These are phyloP conservation scores for Pueraria montana DNA, from an alignment of 306 rosid genomes.

Conservation along the genomic window DNA sequence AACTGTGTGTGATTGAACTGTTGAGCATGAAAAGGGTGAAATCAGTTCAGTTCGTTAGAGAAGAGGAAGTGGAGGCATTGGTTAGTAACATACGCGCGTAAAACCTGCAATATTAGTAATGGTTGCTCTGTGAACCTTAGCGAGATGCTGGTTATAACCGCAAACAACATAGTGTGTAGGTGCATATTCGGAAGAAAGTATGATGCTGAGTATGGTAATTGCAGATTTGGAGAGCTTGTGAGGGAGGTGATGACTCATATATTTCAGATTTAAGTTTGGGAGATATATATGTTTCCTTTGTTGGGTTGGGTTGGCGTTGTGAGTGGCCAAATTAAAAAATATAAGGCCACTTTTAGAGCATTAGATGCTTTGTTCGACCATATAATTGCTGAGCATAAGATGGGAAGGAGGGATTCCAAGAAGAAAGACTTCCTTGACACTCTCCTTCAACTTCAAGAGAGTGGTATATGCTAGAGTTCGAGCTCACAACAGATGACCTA, in stretches of 20 bases:
- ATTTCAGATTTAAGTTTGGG: slow-evolving; percentile 33
- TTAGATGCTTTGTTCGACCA: slow-evolving; percentile 44
- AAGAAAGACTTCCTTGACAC: slow-evolving; percentile 51
- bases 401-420: not conserved
- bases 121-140: slow-evolving; percentile 44
- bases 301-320: slow-evolving; percentile 50
- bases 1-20: slow-evolving; percentile 43
- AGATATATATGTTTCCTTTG: slow-evolving; percentile 48
- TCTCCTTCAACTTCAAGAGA: slow-evolving; percentile 46
- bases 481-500: slow-evolving; percentile 47
- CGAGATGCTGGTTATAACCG: slow-evolving; percentile 37
- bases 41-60: slow-evolving; percentile 29
- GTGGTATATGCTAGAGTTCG: slow-evolving; percentile 32
- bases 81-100: slow-evolving; percentile 35
- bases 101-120: too few species aligned
- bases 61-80: slow-evolving; percentile 42
- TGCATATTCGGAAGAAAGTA: slow-evolving; percentile 42
- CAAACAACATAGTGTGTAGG: slow-evolving; percentile 46
- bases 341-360: slow-evolving; percentile 33
- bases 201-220: slow-evolving; percentile 13
- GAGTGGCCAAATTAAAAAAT: slow-evolving; percentile 27
- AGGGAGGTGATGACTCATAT: slow-evolving; percentile 30
- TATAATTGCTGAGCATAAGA: slow-evolving; percentile 43
- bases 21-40: slow-evolving; percentile 52
- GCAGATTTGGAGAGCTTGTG: slow-evolving; percentile 5